Base-by-base conservation (phyloP, 352 stramenopile species). In the Phytophthora boehmeriae region DNA sequence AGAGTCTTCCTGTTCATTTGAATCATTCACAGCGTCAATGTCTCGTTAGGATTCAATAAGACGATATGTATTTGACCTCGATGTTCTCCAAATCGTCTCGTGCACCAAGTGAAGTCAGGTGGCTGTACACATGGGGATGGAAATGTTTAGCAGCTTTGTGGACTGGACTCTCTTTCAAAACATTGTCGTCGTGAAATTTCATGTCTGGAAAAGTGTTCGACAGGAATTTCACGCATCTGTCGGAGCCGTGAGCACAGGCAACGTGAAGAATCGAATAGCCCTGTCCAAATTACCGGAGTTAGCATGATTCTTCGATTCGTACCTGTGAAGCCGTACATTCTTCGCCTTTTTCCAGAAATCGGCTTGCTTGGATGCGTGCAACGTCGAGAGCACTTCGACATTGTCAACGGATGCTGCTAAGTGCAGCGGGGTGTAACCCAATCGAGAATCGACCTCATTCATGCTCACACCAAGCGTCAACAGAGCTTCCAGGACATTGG, bases 341-440 rank as follows among this genome's bases (percentile, higher is more conserved):
- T 66, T 71, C 8, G 78, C 76, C 27, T 62, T 52, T 41, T 79
- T 79, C 23, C 53, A 55, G 43, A 90, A 82, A 56, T 90, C 71
- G 2, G 56, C 76, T 56, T 85, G 68, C 2, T 71, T 69, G 0
- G 75, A 81, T 0, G 49, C 60, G 28, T 78, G 38, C 5, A 90
- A 52, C 17, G 50, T 72, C 38, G 74, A 41, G 13, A 92, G 63
- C n/a, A 88, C 71, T 27, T 83, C 47, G 8, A 86, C 43, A 42
- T 90, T 75, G 32, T 90, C 78, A 17, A 86, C 63, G 0, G 72
- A 73, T 10, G 75, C 83, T 17, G 80, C 83, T 13, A 89, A 54
- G 44, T 92, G 83, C 1, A 84, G 50, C 13, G 83, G 78, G 2
- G 80, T 87, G 54, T 84, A 92, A 2, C 76, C 78, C n/a, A 89